A percentile compares a stretch with the other conserved stretches of the same genome.
Conservation (phyloP, 2,329 filamentous ascomycete genomes). For the Golovinomyces cichoracearum region DNA sequence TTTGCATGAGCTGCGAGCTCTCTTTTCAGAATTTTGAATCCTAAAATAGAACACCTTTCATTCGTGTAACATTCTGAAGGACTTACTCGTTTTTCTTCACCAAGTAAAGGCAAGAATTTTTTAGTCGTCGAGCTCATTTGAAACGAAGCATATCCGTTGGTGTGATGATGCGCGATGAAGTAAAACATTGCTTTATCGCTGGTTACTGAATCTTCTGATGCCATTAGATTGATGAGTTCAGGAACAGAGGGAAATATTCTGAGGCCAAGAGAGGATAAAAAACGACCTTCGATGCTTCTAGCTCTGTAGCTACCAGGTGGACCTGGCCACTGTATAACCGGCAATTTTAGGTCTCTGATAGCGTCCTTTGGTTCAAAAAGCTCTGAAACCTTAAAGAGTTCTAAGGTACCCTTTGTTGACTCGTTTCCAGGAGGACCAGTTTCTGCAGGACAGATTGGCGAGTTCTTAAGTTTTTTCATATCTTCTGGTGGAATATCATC, state of each 20-base stretch:
- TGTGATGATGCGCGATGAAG: conserved; percentile 54
- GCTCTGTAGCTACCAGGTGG: conserved; percentile 33
- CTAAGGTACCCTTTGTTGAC: conserved; percentile 23
- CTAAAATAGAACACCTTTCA: conserved; percentile 45
- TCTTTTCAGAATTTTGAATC: conserved; percentile 49
- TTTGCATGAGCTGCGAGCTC: conserved; percentile 56
- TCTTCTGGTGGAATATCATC: conserved; percentile 70
- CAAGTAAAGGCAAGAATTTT: conserved; percentile 48
- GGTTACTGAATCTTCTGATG: conserved; percentile 28
- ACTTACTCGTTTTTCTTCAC: conserved; percentile 37
- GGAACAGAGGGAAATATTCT: conserved; percentile 41
- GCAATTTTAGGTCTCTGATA: conserved; percentile 43
- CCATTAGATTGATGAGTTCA: conserved; percentile 58
- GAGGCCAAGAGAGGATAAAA: conserved; percentile 49
- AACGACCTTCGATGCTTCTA: conserved; percentile 44
- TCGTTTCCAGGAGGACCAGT: conserved; percentile 29
- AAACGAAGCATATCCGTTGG: conserved; percentile 46
- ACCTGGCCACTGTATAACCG: conserved; percentile 60
- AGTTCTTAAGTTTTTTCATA: conserved; percentile 49
- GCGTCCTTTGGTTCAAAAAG: conserved; percentile 55
- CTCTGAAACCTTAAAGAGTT: conserved; percentile 46
- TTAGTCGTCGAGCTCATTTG: conserved; percentile 28
- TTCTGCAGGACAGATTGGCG: conserved; percentile 63
- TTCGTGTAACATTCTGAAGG: conserved; percentile 68
- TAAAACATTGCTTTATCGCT: conserved; percentile 52